Evolutionary conservation across 148 eudicot species (phyloP), one percentile per base, ranked within the genome.

Genomic region (Vaccinium corymbosum): DNA sequence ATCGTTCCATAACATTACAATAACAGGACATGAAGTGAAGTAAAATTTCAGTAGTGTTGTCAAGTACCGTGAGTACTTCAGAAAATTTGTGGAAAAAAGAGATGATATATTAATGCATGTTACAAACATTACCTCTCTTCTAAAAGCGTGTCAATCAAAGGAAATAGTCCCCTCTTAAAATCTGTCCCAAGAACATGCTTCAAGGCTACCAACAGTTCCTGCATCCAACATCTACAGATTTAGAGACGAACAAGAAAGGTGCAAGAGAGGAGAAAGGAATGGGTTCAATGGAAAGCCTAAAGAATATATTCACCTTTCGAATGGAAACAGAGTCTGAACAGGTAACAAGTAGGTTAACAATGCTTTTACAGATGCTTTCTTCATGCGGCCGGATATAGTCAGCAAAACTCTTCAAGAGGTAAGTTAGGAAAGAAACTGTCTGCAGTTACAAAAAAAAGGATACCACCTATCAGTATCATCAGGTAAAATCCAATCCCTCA

Each of bases 241-340:
- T 55, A 83, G 83, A 52, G 68, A 81, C 19, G 64, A 64, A 22
- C 56, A 78, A 19, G 57, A 49, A 79, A 64, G 76, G 64, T 20
- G 12, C 42, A 74, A 7, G 52, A 49, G 19, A 10, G 27, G 20
- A 64, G 80, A 27, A 29, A 86, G 9, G 17, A 46, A 48, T 13
- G 48, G 74, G 42, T 7, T 7, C 50, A 13, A 20, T 25, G 32
- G 72, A 7, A 70, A 32, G 11, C 35, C 62, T 0, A 74, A 85
- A 70, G 52, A 9, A 49, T 71, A 70, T 48, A 51, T 79, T 87
- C 88, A 95, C 98, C 95, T 93, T 94, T 78, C 98, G 90, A 49
- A 96, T 96, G 66, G 99, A 91, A 85, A 96, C 99, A 3, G 98
- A 96, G 89, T 96, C 99, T 51, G 99, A 94, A 92, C 99, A 94